Base-by-base conservation (phyloP, 2,329 filamentous ascomycete genomes). In the Diaporthe nobilis region DNA sequence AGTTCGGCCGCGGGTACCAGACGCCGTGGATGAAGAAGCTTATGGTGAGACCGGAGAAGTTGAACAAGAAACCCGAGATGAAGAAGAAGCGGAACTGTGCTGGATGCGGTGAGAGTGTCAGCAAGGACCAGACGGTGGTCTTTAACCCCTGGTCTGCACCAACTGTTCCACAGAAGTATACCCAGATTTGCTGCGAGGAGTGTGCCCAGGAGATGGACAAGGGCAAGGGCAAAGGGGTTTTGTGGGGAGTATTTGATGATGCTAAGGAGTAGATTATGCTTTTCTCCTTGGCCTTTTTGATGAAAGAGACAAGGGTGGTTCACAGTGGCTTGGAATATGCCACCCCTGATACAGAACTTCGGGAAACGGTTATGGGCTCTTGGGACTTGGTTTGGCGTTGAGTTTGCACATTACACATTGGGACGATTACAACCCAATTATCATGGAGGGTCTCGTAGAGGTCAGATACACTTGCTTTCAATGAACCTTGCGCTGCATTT, bases 11-110 rank as follows among this genome's bases (percentile, higher is more conserved):
- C 13, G 15, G 15, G 7, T 68, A 22, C 31, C n/a, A 60, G 17
- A 74, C 63, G 15, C 17, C 22, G 1, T 76, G 72, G 75, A 76
- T 76, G 72, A 39, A 28, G 17, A 13, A 15, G 2, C 39, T 76
- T 4, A 10, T 25, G 49, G 72, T 37, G 0, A 15, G 37, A 22
- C 75, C 75, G 8, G 47, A 22, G 2, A 28, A 4, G 10, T 13
- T 47, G 0, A 22, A 8, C 8, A 22, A 1, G 15, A 42, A 12
- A 3, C 13, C 2, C 0, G 22, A 44, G n/a, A 8, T 3, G 4
- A 34, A 49, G 13, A 71, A 37, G 57, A 60, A 37, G 13, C 49
- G 65, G 3, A 22, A 20, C 20, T 76, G 75, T 12, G 37, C n/a
- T 2, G 49, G 34, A 5, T 76, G 75, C 17, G 65, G 57, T 0